Evolutionary conservation across 2,329 filamentous ascomycete species (phyloP), one percentile per base, ranked within the genome.

Genomic region (Amesomyces nigricolor): DNA sequence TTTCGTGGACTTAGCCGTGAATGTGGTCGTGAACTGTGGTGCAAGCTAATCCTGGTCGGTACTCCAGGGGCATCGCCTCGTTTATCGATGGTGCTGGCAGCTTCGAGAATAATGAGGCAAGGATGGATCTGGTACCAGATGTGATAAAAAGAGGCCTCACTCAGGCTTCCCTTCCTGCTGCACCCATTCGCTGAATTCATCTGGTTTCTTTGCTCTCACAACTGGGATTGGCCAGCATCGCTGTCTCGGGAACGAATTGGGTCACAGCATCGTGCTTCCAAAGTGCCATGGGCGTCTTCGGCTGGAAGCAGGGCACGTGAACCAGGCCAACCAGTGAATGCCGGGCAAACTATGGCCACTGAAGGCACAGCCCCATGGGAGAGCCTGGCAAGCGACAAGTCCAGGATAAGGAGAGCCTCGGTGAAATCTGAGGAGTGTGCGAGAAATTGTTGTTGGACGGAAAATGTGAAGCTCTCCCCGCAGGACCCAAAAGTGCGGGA

Each of bases 341-440:
- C 37, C 14, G 11, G 26, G 49, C 17, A 47, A 30, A 29, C 17
- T 7, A 35, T 35, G 9, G 32, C 13, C 30, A n/a, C 16, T 10
- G 8, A 17, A 35, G 7, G 47, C 58, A 60, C 52, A 57, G 58
- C 58, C 58, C 57, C 51, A 50, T n/a, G 52, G 6, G 47, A n/a
- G 4, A 14, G 7, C 14, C 14, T 14, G 38, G 7, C 14, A 14
- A 8, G 11, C 38, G 11, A 9, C 32, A 13, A 17, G 38, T 10
- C 38, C 38, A 39, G 38, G 10, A 26, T 26, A 26, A 26, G 22
- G 22, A 26, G 22, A 26, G 22, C 22, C 6, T 26, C 22, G 22
- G 22, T 26, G 22, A 26, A 22, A 26, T 26, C 22, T 26, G 22
- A 26, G 22, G 22, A 26, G 22, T 26, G 22, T 26, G 22, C 22